A percentile compares a stretch with the other conserved stretches of the same genome.
These are phyloP conservation scores for Viridothelium virens DNA, from an alignment of 495 filamentous ascomycete species.

Conservation along the genomic window DNA sequence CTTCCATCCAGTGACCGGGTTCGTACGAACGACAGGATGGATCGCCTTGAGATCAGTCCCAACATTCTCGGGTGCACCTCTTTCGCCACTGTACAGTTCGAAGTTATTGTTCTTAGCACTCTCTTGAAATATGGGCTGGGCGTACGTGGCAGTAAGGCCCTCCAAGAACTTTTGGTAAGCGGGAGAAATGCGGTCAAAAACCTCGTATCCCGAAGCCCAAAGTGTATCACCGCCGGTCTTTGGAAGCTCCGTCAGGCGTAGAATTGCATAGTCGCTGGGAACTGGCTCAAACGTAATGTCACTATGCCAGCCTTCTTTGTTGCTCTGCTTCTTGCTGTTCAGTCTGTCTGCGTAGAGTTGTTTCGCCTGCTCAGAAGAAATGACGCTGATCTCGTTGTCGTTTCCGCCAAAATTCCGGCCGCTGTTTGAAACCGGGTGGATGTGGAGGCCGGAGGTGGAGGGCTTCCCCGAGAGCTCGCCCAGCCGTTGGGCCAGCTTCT, in stretches of 20 bases:
- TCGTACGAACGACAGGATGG: constrained; percentile 70
- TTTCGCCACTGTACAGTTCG: constrained; percentile 41
- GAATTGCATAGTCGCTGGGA: constrained; percentile 29
- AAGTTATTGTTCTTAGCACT: constrained; percentile 50
- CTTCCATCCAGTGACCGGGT: constrained; percentile 77
- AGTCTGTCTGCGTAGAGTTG: constrained; percentile 17
- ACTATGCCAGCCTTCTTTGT: constrained; percentile 29
- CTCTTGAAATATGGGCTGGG: constrained; percentile 52
- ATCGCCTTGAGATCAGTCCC: constrained; percentile 55
- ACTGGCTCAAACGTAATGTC: constrained; percentile 37
- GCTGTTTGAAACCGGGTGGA: constrained; percentile 63
- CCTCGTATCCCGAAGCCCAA: constrained; percentile 69
- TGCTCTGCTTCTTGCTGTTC: constrained; percentile 16
- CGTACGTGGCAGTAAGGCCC: constrained; percentile 58
- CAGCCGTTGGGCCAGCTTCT: constrained; percentile 59
- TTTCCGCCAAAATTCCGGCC: constrained; percentile 47
- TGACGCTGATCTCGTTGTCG: constrained; percentile 61
- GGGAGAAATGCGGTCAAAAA: constrained; percentile 66
- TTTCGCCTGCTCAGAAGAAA: constrained; percentile 45
- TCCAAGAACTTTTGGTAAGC: constrained; percentile 64
- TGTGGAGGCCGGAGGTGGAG: constrained; percentile 46
- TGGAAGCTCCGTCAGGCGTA: constrained; percentile 48
- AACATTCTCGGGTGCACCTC: constrained; percentile 63
- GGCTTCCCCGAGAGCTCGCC: constrained; percentile 53
- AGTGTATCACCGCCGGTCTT: constrained; percentile 57